A percentile compares a stretch with the other conserved stretches of the same genome.
These are phyloP conservation scores for Fusarium sulawesiense DNA, from an alignment of 2,329 filamentous ascomycete species.

Conservation along the genomic window DNA sequence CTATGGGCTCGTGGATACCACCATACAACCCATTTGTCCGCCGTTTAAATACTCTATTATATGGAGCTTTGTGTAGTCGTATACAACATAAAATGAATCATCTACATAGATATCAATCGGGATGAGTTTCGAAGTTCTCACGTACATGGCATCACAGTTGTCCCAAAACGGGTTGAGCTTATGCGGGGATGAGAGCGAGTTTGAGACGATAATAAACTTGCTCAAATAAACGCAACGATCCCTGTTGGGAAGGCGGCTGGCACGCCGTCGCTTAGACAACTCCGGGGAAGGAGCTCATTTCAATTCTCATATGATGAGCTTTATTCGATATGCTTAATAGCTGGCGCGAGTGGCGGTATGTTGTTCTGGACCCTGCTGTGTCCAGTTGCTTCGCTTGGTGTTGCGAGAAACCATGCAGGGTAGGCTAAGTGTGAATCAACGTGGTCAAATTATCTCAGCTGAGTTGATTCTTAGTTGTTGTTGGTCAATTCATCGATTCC, in stretches of 20 bases:
- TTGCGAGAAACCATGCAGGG: slow-evolving; percentile 5
- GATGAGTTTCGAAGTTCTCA: neutral
- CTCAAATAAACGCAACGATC: slow-evolving; percentile 54
- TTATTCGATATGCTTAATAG: neutral
- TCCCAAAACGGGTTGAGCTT: neutral
- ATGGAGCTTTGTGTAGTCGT: neutral
- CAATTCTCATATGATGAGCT: neutral
- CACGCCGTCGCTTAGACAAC: neutral
- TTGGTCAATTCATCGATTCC: too few species aligned
- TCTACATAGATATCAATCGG: neutral
- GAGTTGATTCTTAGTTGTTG: too few species aligned
- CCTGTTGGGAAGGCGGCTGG: slow-evolving; percentile 14
- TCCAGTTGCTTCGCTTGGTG: neutral
- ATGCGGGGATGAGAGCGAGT: slow-evolving; percentile 31
- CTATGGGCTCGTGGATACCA: neutral
- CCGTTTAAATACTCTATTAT: too few species aligned
- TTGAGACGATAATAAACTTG: slow-evolving; percentile 52
- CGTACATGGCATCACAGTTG: neutral
- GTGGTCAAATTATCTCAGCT: neutral
- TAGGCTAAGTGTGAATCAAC: neutral
- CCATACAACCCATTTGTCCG: neutral
- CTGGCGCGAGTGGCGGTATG: neutral
- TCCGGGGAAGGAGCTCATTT: neutral
- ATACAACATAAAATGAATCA: neutral
- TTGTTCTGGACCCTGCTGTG: neutral